phyloP scores from a whole-genome alignment of 2,329 filamentous ascomycete genomes.

The Hypocreales sp. region DNA sequence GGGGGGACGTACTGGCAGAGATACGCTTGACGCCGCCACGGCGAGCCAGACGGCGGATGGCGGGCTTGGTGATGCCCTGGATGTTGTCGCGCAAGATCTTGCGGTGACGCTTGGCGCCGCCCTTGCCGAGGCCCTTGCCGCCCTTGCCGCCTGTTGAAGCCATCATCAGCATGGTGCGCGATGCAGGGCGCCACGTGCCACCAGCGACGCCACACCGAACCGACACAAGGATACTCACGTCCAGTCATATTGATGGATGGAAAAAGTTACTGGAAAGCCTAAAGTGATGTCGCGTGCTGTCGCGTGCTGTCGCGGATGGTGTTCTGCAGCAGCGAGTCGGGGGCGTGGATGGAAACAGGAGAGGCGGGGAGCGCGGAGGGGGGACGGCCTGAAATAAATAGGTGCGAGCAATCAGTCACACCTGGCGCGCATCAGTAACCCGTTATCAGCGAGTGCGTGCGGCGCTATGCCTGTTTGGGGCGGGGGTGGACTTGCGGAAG shows the following conservation, averaged over 20 bases:
- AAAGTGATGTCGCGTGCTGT: constrained; percentile 5
- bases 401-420: constrained; percentile 19
- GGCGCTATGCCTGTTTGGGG: constrained; percentile 5
- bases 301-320: constrained; percentile 5
- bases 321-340: constrained; percentile 10
- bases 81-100: constrained; percentile 99
- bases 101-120: constrained; percentile 94
- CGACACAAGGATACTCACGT: constrained; percentile 38
- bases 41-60: constrained; percentile 94
- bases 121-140: constrained; percentile 96
- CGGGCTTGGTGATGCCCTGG: constrained; percentile 97
- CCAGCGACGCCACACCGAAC: neutral
- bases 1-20: constrained; percentile 58
- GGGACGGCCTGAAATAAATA: constrained; percentile 18
- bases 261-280: neutral
- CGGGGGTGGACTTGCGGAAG: too few relatives aligned
- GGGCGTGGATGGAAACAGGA: constrained; percentile 9
- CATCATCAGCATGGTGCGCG: constrained; percentile 25
- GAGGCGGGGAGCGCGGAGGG: constrained; percentile 9
- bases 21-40: constrained; percentile 99
- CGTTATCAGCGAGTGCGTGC: too few relatives aligned
- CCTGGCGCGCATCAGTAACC: constrained; percentile 7
- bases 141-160: constrained; percentile 64
- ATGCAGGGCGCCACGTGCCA: neutral
- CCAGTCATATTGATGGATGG: constrained; percentile 49